Percentiles rank a stretch among this genome's conserved stretches.
These are phyloP conservation scores for Hymenoscyphus infarciens DNA, from an alignment of 2,329 filamentous ascomycete genomes.

Conservation along the genomic window DNA sequence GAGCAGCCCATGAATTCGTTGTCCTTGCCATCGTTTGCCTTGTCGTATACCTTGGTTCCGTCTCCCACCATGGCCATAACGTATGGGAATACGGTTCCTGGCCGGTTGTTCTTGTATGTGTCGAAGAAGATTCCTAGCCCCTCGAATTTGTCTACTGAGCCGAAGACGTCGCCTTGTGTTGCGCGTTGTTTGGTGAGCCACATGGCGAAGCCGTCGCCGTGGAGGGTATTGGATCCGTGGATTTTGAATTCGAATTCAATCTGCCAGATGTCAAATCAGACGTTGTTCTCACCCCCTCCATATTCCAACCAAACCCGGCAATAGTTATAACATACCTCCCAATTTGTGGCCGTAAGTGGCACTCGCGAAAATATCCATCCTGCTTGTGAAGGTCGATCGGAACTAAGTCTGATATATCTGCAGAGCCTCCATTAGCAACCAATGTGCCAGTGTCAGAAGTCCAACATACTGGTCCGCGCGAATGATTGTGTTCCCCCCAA, in stretches of 20 bases:
- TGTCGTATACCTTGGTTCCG: conserved; percentile 83
- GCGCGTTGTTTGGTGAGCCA: conserved; percentile 96
- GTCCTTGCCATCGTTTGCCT: conserved; percentile 88
- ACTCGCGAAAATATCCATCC: conserved; percentile 95
- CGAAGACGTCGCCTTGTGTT: conserved; percentile 79
- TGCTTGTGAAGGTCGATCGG: conserved; percentile 83
- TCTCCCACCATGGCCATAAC: conserved; percentile 99
- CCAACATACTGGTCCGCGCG: conserved; percentile 62
- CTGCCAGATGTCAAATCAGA: conserved; percentile 35
- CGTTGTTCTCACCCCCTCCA: background rate
- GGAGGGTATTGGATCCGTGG: conserved; percentile 81
- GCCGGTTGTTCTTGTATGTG: conserved; percentile 99
- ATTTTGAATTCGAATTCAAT: conserved; percentile 96
- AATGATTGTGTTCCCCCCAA: conserved; percentile 91
- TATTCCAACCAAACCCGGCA: background rate
- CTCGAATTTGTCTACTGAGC: conserved; percentile 82
- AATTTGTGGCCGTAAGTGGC: conserved; percentile 94
- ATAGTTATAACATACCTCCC: conserved; percentile 59
- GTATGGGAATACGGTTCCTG: conserved; percentile 92
- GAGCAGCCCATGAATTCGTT: conserved; percentile 94
- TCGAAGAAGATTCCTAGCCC: conserved; percentile 91
- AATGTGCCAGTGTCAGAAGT: conserved; percentile 4
- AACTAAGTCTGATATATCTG: conserved; percentile 89
- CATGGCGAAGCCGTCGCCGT: conserved; percentile 95
- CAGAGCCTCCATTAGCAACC: conserved; percentile 26